A percentile compares a stretch with the other conserved stretches of the same genome.
These are phyloP conservation scores for Aspergillus ibericus DNA, from an alignment of 2,329 filamentous ascomycete species.

Conservation along the genomic window DNA sequence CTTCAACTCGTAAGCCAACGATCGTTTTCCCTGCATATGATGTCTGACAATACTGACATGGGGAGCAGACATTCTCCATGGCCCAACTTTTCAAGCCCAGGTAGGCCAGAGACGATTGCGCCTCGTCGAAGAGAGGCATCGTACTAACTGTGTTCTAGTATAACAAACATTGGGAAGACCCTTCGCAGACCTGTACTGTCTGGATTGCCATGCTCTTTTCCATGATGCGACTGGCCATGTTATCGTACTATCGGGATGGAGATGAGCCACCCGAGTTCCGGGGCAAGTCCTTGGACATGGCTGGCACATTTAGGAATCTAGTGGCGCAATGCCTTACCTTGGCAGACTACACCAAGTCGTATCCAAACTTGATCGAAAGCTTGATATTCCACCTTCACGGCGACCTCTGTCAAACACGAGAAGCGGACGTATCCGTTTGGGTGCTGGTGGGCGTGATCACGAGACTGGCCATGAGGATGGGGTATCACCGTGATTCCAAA, in stretches of 20 bases:
- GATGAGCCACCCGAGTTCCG: slow-evolving; percentile 65
- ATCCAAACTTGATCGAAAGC: slow-evolving; percentile 61
- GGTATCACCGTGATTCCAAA: slow-evolving; percentile 63
- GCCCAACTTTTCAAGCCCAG: slow-evolving; percentile 79
- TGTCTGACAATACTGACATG: slow-evolving; percentile 5
- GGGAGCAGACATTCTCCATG: slow-evolving; percentile 67
- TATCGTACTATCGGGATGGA: slow-evolving; percentile 61
- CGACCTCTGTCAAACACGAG: slow-evolving; percentile 59
- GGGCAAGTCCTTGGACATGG: slow-evolving; percentile 54
- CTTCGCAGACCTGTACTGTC: slow-evolving; percentile 56
- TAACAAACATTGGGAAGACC: slow-evolving; percentile 62
- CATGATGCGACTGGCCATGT: slow-evolving; percentile 64
- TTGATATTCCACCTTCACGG: slow-evolving; percentile 63
- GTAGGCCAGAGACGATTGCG: slow-evolving; percentile 37
- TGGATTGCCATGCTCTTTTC: slow-evolving; percentile 64
- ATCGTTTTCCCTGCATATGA: not conserved
- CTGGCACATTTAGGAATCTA: slow-evolving; percentile 49
- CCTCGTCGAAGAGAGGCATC: not conserved
- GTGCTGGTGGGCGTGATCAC: slow-evolving; percentile 61
- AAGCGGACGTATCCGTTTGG: slow-evolving; percentile 61
- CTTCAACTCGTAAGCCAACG: slow-evolving; percentile 55
- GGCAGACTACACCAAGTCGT: slow-evolving; percentile 64
- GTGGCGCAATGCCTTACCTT: slow-evolving; percentile 64
- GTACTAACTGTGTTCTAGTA: slow-evolving; percentile 46
- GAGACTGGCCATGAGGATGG: slow-evolving; percentile 65